Percentiles rank a stretch among this genome's conserved stretches.
Evolutionary conservation across 1,284 basidiomycete genomes (phyloP).

Genomic region (Porodaedalea pini): DNA sequence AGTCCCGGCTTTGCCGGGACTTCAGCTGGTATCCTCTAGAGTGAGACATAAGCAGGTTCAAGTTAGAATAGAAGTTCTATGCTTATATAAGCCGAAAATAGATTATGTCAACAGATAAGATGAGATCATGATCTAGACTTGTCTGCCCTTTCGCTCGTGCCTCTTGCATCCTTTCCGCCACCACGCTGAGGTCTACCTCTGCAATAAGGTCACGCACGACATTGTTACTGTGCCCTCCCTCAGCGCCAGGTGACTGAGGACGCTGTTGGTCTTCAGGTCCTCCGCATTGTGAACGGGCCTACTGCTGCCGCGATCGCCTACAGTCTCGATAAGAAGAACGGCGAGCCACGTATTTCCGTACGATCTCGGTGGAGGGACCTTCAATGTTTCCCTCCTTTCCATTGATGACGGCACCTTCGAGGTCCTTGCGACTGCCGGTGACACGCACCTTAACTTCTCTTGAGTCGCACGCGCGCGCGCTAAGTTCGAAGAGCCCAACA

Average conservation of each 20-base stretch:
- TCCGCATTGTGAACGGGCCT: conserved; percentile 99
- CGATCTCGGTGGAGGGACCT: conserved; percentile 97
- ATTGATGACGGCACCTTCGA: conserved; percentile 99
- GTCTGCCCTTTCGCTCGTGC: too few relatives aligned
- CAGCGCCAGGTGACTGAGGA: conserved; percentile 99
- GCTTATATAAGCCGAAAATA: too few relatives aligned
- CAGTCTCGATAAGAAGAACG: conserved; percentile 94
- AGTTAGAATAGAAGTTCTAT: too few relatives aligned
- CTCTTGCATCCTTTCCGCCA: too few relatives aligned
- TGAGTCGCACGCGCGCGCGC: conserved; percentile 96
- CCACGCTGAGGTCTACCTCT: conserved; percentile 96
- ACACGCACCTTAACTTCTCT: conserved; percentile 97
- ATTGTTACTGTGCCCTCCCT: conserved; percentile 97
- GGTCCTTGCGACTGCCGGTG: conserved; percentile 95
- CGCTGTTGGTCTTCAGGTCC: conserved; percentile 91
- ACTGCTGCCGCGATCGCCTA: conserved; percentile 98
- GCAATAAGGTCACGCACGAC: conserved; percentile 94
- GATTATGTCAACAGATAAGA: too few relatives aligned
- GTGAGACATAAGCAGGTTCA: too few relatives aligned
- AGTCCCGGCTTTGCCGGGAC: too few relatives aligned
- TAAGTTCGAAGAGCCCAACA: conserved; percentile 99
- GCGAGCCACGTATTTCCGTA: conserved; percentile 97
- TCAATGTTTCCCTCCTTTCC: conserved; percentile 96
- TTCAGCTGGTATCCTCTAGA: too few relatives aligned
- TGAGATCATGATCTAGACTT: too few relatives aligned